These are phyloP conservation scores for Hyphopichia buzzinii DNA, from an alignment of 1,139 yeast genomes.

Conservation along the genomic window DNA sequence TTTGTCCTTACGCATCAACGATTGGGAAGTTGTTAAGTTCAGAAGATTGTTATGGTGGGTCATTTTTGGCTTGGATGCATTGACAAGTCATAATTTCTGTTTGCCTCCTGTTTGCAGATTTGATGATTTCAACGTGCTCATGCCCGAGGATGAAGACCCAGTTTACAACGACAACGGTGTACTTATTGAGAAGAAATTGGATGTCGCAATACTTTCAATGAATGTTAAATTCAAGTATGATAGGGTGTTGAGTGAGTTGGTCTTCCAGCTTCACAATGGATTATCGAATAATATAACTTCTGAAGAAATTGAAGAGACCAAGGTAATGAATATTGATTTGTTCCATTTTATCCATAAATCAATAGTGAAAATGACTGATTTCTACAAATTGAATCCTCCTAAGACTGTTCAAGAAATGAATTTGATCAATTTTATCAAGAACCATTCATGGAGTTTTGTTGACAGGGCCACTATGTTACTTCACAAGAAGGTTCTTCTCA, in stretches of 20 bases:
- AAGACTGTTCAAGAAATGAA: slow-evolving; percentile 41
- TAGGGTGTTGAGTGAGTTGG: slow-evolving; percentile 52
- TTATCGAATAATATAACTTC: slow-evolving; percentile 33
- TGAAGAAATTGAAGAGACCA: slow-evolving; percentile 43
- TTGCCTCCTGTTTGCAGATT: slow-evolving; percentile 54
- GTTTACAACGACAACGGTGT: slow-evolving; percentile 22
- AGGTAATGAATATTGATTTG: slow-evolving; percentile 46
- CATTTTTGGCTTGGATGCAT: slow-evolving; percentile 57
- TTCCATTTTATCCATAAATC: slow-evolving; percentile 50
- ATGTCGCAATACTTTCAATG: slow-evolving; percentile 41
- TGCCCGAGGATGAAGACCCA: slow-evolving; percentile 51
- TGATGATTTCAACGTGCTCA: slow-evolving; percentile 55
- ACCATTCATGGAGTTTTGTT: slow-evolving; percentile 52
- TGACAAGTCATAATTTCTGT: slow-evolving; percentile 57
- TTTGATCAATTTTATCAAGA: slow-evolving; percentile 46
- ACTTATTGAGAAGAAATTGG: slow-evolving; percentile 24
- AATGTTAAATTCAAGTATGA: slow-evolving; percentile 55
- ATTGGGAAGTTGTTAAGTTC: slow-evolving; percentile 47
- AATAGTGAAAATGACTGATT: slow-evolving; percentile 28
- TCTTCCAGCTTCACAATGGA: slow-evolving; percentile 41
- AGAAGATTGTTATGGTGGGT: slow-evolving; percentile 67
- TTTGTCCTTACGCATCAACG: slow-evolving; percentile 45
- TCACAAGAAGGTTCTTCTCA: slow-evolving; percentile 50
- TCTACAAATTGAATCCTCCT: slow-evolving; percentile 26
- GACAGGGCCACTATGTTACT: slow-evolving; percentile 56